Evolutionary conservation across 2,329 filamentous ascomycete genomes (phyloP).

Genomic region (Myriangium duriaei): DNA sequence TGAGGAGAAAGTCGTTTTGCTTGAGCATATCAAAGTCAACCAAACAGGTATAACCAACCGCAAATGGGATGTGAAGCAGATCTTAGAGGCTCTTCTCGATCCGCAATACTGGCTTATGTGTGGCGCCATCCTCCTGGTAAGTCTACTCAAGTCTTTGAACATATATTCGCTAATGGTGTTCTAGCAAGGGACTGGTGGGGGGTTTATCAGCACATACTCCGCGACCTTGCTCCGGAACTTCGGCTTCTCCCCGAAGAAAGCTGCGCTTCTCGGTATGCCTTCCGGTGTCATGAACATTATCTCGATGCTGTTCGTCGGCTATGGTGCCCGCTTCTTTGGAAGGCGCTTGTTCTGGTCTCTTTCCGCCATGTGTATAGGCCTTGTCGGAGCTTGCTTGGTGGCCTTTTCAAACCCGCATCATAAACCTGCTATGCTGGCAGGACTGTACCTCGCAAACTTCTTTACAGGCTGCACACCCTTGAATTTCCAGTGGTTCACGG

Average conservation of each 20-base stretch:
- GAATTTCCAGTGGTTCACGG: conserved; percentile 23
- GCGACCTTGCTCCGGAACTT: conserved; percentile 39
- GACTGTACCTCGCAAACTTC: conserved; percentile 22
- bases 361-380: background rate
- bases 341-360: conserved; percentile 37
- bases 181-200: conserved; percentile 32
- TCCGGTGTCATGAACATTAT: conserved; percentile 42
- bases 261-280: conserved; percentile 44
- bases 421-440: conserved; percentile 26
- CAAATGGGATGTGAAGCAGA: conserved; percentile 38
- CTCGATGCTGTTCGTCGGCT: conserved; percentile 38
- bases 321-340: conserved; percentile 34
- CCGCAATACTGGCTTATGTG: conserved; percentile 38
- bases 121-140: conserved; percentile 33
- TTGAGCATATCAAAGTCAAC: conserved; percentile 32
- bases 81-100: conserved; percentile 47
- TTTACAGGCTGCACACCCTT: conserved; percentile 22
- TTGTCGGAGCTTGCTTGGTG: conserved; percentile 18
- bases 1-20: conserved; percentile 35
- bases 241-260: conserved; percentile 32
- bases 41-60: conserved; percentile 32
- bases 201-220: conserved; percentile 44
- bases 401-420: conserved; percentile 18
- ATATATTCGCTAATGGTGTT: conserved; percentile 18
- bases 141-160: conserved; percentile 4